Evolutionary conservation across 73 alveolate species (phyloP).

Genomic region (Tetrahymena malaccensis): DNA sequence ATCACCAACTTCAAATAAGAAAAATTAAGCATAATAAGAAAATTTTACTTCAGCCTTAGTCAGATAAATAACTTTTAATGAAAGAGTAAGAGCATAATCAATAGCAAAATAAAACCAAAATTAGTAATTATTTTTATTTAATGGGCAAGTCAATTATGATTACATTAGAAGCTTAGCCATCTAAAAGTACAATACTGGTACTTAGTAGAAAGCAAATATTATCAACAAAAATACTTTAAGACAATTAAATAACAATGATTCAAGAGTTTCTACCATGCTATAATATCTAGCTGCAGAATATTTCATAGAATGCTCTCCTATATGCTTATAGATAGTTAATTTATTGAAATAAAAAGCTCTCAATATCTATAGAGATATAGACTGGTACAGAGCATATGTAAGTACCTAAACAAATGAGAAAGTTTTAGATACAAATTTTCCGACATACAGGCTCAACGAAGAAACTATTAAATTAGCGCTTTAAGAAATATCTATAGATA

Average conservation of each 20-base stretch:
- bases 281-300: not conserved
- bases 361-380: not conserved
- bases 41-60: not conserved
- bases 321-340: not conserved
- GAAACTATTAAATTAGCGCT: not conserved
- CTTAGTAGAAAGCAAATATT: not conserved
- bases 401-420: not conserved
- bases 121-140: too few species aligned
- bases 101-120: not conserved
- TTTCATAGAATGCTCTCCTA: not conserved
- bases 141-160: not conserved
- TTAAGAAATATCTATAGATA: not conserved
- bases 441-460: not conserved
- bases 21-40: not conserved
- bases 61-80: not conserved
- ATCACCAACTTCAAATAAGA: not conserved
- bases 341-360: not conserved
- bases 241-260: too few species aligned
- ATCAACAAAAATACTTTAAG: not conserved
- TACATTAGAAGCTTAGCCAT: not conserved
- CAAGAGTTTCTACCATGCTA: not conserved
- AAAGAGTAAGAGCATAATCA: not conserved
- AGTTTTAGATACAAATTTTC: not conserved
- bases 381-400: not conserved
- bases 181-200: not conserved